Conservation (phyloP, 352 stramenopile genomes). For the Globisporangium alternatum region DNA sequence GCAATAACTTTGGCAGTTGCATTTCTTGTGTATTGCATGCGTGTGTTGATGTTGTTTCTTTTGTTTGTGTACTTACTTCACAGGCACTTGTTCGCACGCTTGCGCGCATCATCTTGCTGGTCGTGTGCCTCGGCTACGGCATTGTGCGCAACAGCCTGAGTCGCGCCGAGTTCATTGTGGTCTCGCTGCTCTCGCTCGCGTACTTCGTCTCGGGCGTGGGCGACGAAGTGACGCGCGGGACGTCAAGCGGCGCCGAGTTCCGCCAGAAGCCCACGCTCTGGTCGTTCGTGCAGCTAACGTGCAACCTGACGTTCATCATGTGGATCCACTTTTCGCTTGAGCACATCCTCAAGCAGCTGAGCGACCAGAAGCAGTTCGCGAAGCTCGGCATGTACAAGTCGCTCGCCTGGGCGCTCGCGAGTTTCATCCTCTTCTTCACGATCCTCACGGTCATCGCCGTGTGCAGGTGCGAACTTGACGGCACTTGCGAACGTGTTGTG, state of each 20-base stretch:
- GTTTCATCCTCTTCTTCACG: constrained; percentile 89
- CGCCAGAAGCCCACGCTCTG: constrained; percentile 75
- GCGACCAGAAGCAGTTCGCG: constrained; percentile 86
- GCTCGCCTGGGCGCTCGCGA: constrained; percentile 71
- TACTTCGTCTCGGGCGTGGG: constrained; percentile 78
- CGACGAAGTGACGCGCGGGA: constrained; percentile 77
- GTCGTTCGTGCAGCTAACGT: constrained; percentile 84
- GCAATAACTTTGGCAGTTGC: not conserved
- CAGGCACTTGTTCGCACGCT: constrained; percentile 80
- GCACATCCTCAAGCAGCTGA: constrained; percentile 75
- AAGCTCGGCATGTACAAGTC: constrained; percentile 89
- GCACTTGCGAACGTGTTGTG: not conserved
- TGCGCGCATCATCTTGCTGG: constrained; percentile 79
- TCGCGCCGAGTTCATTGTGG: constrained; percentile 43
- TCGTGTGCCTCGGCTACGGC: constrained; percentile 90
- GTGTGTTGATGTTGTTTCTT: not conserved
- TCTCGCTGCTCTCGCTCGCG: constrained; percentile 60
- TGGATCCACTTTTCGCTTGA: constrained; percentile 90
- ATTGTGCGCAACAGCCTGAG: constrained; percentile 75
- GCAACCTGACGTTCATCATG: constrained; percentile 88
- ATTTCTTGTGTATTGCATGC: constrained; percentile 1
- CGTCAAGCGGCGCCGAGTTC: constrained; percentile 75
- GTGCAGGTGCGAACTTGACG: constrained; percentile 25
- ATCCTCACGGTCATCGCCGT: constrained; percentile 81
- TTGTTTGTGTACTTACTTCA: not conserved